A percentile compares a stretch with the other conserved stretches of the same genome.
These are phyloP conservation scores for Entomortierella lignicola DNA, from an alignment of 192 early-diverging fungal species.

Conservation along the genomic window DNA sequence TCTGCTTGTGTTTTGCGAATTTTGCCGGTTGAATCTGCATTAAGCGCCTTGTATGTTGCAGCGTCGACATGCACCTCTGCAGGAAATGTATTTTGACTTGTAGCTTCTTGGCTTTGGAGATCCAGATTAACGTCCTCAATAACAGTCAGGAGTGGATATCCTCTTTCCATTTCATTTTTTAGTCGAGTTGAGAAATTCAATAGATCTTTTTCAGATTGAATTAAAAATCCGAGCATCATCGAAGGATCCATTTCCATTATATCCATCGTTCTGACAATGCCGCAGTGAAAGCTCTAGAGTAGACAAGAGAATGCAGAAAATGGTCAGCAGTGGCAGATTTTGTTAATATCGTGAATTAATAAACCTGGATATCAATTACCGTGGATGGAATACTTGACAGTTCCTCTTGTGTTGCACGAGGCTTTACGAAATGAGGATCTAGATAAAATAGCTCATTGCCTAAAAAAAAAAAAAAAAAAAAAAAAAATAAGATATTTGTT, in stretches of 20 bases:
- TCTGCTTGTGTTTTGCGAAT: too few species aligned
- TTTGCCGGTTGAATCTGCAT: background rate
- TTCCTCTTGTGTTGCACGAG: slow-evolving; percentile 42
- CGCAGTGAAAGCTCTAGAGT: slow-evolving; percentile 56
- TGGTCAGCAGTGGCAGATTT: too few species aligned
- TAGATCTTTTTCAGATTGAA: slow-evolving; percentile 39
- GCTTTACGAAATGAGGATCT: slow-evolving; percentile 56
- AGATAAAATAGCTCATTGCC: slow-evolving; percentile 55
- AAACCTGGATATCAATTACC: slow-evolving; percentile 28
- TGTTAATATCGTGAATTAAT: slow-evolving; percentile 1
- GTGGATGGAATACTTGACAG: slow-evolving; percentile 21
- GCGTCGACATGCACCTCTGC: background rate
- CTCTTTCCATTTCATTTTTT: slow-evolving; percentile 29
- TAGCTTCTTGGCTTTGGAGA: background rate
- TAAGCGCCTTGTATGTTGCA: too few species aligned
- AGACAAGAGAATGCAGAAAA: background rate
- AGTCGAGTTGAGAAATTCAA: slow-evolving; percentile 26
- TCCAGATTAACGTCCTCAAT: background rate
- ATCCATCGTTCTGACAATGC: slow-evolving; percentile 51
- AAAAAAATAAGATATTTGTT: background rate
- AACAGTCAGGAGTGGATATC: slow-evolving; percentile 26
- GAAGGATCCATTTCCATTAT: slow-evolving; percentile 57
- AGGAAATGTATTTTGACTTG: background rate
- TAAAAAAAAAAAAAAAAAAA: slow-evolving; percentile 2
- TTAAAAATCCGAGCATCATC: slow-evolving; percentile 58